Evolutionary conservation across 2,329 filamentous ascomycete genomes (phyloP).

Genomic region (Calonectria pseudoreteaudii): DNA sequence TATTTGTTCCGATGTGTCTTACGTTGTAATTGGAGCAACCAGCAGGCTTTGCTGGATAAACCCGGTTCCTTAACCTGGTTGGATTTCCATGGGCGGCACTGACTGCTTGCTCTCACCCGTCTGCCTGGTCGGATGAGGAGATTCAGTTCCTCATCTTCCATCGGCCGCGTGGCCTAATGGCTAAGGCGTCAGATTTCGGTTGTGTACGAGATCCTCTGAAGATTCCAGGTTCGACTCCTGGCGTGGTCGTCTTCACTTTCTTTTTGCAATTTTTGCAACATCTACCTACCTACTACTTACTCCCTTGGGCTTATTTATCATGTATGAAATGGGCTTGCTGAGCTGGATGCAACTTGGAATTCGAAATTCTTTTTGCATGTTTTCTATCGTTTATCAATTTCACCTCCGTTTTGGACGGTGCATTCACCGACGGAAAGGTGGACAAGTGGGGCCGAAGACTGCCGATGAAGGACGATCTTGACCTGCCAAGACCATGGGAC

Average conservation of each 20-base stretch:
- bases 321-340: neutral
- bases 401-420: neutral
- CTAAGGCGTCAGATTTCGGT: conserved; percentile 4
- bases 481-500: no score
- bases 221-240: conserved; percentile 4
- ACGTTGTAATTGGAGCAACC: neutral
- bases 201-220: neutral
- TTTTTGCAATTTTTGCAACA: neutral
- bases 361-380: neutral
- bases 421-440: neutral
- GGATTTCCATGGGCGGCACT: neutral
- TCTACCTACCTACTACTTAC: no score
- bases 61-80: neutral
- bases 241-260: neutral
- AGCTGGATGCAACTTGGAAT: no score
- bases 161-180: conserved; percentile 1
- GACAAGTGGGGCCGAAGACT: neutral
- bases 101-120: no score
- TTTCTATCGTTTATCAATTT: neutral
- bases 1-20: neutral
- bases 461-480: neutral
- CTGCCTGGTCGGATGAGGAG: neutral
- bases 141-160: neutral
- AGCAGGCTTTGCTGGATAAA: neutral
- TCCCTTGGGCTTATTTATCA: neutral